Evolutionary conservation across 257 asterid species (phyloP).

Genomic region (Agastache rugosa): DNA sequence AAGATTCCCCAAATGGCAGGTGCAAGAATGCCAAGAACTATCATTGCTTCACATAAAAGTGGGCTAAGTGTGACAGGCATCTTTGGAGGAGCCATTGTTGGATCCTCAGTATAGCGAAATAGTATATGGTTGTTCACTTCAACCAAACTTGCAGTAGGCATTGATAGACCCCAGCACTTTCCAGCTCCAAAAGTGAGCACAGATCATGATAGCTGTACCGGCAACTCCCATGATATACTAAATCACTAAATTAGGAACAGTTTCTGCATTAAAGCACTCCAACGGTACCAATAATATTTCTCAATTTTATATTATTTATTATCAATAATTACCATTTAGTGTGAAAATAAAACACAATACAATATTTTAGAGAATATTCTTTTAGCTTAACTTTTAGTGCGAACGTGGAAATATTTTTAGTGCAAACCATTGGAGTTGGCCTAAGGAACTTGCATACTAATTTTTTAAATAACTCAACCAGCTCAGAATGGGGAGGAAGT

Average conservation of each 20-base stretch:
- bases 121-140: not conserved
- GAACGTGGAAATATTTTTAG: not conserved
- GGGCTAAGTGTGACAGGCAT: not conserved
- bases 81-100: not conserved
- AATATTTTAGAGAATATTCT: not conserved
- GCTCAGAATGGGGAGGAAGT: slow-evolving; percentile 6
- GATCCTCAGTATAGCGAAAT: no score
- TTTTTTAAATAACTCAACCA: slow-evolving; percentile 20
- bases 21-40: slow-evolving; percentile 12
- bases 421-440: not conserved
- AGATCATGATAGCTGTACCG: not conserved
- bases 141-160: not conserved
- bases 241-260: not conserved
- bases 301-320: no score
- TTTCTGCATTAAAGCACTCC: slow-evolving; percentile 1
- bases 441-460: not conserved
- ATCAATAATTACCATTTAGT: not conserved
- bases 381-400: not conserved
- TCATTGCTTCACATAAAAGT: slow-evolving; percentile 8
- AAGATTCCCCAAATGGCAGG: not conserved
- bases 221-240: not conserved
- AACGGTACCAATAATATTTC: not conserved
- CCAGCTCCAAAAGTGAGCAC: not conserved
- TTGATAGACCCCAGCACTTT: not conserved
- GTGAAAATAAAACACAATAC: not conserved